Evolutionary conservation across 306 rosid genomes (phyloP), one percentile per base, ranked within the genome.

Genomic region (Clitoria ternatea): DNA sequence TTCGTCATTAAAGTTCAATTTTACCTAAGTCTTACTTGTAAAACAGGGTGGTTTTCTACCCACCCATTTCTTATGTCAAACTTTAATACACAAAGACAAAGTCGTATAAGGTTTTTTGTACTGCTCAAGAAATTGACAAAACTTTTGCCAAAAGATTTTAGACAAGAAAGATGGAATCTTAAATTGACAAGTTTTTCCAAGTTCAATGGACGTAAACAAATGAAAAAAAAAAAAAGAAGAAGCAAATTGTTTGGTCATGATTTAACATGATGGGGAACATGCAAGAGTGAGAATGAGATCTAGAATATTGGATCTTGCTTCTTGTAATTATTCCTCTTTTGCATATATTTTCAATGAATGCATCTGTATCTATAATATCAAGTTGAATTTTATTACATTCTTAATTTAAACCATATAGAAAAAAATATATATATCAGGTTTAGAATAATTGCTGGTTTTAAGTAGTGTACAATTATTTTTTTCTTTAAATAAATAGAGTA

Each of bases 81-180:
- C 30, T 5, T 56, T 27, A 42, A 14, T 14, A 30, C 11, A 55
- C 29, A 54, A 40, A 55, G 30, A 14, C 40, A 7, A 40, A 70
- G 32, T 27, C 44, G 2, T 26, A n/a, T n/a, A n/a, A n/a, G n/a
- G 30, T 4, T 13, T 36, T 77, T 29, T 19, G 9, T 15, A 60
- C 32, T 15, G 42, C 4, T 10, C 32, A 56, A 65, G 64, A 72
- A 26, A 27, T 56, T 59, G 66, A 66, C 53, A 59, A 65, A 56
- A 44, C 1, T 56, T 78, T 66, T 35, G 70, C 65, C 4, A 47
- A 66, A 72, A 55, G 64, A 71, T 71, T 33, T 61, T 26, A n/a
- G 12, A 50, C 4, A 24, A 48, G 2, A 19, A 49, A 37, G n/a
- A 23, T 49, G 15, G 54, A 49, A 40, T 40, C 32, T 49, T 24